phyloP scores from a whole-genome alignment of 1,284 basidiomycete species.

The Heterobasidion annosum region DNA sequence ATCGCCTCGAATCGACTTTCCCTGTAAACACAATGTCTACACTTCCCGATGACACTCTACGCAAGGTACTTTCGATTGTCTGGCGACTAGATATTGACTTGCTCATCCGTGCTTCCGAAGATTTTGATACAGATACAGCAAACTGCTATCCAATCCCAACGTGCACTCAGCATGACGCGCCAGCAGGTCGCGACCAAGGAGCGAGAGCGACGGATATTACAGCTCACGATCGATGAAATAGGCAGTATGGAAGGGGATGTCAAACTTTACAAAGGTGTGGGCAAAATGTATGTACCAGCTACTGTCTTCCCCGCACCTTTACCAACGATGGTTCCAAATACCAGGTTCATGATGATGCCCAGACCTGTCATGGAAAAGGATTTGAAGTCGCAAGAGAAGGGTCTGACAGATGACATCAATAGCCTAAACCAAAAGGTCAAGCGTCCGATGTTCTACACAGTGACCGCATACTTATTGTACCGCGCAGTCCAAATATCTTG shows the following conservation, averaged over 20 bases:
- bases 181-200: slow-evolving; percentile 77
- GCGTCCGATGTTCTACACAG: not conserved
- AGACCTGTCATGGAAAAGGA: slow-evolving; percentile 70
- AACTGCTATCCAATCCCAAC: slow-evolving; percentile 75
- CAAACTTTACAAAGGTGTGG: slow-evolving; percentile 83
- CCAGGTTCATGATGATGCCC: slow-evolving; percentile 86
- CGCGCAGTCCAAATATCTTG: slow-evolving; percentile 73
- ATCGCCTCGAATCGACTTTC: too few species aligned
- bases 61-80: slow-evolving; percentile 46
- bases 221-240: slow-evolving; percentile 78
- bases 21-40: slow-evolving; percentile 44
- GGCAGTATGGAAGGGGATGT: slow-evolving; percentile 54
- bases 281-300: slow-evolving; percentile 67
- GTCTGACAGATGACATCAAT: slow-evolving; percentile 72
- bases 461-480: not conserved
- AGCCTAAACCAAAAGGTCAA: slow-evolving; percentile 73
- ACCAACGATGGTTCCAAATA: not conserved
- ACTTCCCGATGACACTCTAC: slow-evolving; percentile 79
- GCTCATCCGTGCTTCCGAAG: slow-evolving; percentile 26
- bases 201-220: slow-evolving; percentile 79
- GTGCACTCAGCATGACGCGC: slow-evolving; percentile 58
- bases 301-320: not conserved
- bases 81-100: slow-evolving; percentile 1
- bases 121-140: slow-evolving; percentile 87
- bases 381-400: slow-evolving; percentile 69